These are phyloP conservation scores for Tetrahymena borealis DNA, from an alignment of 73 alveolate genomes.

Conservation along the genomic window DNA sequence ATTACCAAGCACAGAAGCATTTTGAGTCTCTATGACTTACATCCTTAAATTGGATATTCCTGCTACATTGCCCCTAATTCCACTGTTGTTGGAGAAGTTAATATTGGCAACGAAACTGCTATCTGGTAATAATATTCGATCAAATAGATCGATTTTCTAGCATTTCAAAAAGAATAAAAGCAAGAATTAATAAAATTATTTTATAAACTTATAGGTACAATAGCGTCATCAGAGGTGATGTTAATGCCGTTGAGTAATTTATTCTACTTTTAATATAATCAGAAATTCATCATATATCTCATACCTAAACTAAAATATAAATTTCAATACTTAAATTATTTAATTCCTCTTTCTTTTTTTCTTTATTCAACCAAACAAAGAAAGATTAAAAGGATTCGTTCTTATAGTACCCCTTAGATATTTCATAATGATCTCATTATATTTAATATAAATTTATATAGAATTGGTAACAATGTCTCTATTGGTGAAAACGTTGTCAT, in stretches of 20 bases:
- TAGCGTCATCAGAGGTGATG: conserved; percentile 55
- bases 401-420: not conserved
- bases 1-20: conserved; percentile 34
- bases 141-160: not conserved
- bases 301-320: not conserved
- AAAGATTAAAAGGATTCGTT: too few species aligned
- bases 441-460: not conserved
- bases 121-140: conserved; percentile 46
- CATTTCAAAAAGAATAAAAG: not conserved
- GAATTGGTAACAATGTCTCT: conserved; percentile 44
- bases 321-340: not conserved
- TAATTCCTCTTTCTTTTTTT: not conserved
- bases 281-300: too few species aligned
- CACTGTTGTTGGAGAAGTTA: conserved; percentile 51
- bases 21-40: conserved; percentile 47
- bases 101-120: conserved; percentile 38
- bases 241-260: conserved; percentile 34
- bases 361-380: not conserved
- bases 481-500: conserved; percentile 79
- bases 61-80: conserved; percentile 52
- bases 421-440: not conserved
- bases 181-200: not conserved
- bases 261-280: not conserved
- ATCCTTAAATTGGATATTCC: conserved; percentile 40
- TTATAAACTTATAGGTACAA: conserved; percentile 2